phyloP scores from a whole-genome alignment of 371 early-diverging fungal genomes.

The Ecytonucleospora hepatopenaei region DNA sequence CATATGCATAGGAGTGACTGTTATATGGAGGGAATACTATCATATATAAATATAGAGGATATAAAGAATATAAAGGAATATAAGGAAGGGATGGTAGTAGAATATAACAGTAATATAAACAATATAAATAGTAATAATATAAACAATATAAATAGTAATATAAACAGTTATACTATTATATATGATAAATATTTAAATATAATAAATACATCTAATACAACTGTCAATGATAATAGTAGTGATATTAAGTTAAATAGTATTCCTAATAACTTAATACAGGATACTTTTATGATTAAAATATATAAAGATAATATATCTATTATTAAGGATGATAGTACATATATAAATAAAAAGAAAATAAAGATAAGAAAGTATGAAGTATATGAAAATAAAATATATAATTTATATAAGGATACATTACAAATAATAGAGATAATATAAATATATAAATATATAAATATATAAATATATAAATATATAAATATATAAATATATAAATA shows the following conservation, averaged over 20 bases:
- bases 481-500: no score
- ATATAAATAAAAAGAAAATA: not conserved
- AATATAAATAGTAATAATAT: no score
- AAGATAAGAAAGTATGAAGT: not conserved
- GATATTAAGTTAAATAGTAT: no score
- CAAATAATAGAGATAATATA: not conserved
- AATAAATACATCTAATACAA: not conserved
- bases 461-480: no score
- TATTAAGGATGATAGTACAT: not conserved
- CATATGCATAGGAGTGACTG: conserved; percentile 3
- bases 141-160: no score
- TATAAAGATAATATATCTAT: not conserved
- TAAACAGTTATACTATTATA: not conserved
- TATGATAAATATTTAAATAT: conserved; percentile 5
- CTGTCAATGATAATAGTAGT: no score
- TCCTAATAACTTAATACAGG: not conserved
- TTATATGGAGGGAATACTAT: conserved; percentile 6
- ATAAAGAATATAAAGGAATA: conserved; percentile 12
- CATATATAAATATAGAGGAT: not conserved
- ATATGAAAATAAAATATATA: not conserved
- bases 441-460: no score
- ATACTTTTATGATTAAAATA: not conserved
- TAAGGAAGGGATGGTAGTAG: not conserved
- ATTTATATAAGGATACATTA: not conserved
- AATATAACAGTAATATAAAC: no score